Percentiles rank a stretch among this genome's conserved stretches.
Conservation (phyloP, 768 basidiomycete genomes). For the Serendipita vermifera region DNA sequence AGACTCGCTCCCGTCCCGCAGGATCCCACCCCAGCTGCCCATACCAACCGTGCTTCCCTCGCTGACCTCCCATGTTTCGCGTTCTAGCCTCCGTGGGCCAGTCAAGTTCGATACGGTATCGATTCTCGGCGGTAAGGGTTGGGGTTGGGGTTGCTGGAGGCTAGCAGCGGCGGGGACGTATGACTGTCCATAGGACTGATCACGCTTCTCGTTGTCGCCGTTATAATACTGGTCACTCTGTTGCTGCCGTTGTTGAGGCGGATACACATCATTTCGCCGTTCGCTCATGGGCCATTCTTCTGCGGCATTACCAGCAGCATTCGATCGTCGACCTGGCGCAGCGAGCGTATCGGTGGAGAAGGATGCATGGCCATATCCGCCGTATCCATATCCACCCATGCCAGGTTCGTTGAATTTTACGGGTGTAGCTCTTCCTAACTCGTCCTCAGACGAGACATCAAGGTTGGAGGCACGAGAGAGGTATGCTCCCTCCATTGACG, state of each 20-base stretch:
- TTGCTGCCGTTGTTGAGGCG: too few relatives aligned
- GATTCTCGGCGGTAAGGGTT: not conserved
- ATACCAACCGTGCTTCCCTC: conserved; percentile 2
- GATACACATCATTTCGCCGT: not conserved
- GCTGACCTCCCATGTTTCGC: not conserved
- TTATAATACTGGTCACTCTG: too few relatives aligned
- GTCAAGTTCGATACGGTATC: not conserved
- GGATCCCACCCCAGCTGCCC: conserved; percentile 5
- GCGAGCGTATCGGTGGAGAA: not conserved
- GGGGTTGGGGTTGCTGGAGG: not conserved
- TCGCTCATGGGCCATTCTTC: not conserved
- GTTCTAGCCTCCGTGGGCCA: not conserved
- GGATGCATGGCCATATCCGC: not conserved
- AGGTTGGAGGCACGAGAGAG: not conserved
- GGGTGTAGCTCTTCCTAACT: not conserved
- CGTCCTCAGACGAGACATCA: not conserved
- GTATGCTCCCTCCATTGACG: not conserved
- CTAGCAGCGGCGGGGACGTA: too few relatives aligned
- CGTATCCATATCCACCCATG: not conserved
- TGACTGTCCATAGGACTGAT: too few relatives aligned
- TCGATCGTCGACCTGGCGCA: not conserved
- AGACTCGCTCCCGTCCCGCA: not conserved
- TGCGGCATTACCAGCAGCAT: too few relatives aligned
- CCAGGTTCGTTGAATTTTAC: not conserved
- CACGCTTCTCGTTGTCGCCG: too few relatives aligned